A percentile compares a stretch with the other conserved stretches of the same genome.
phyloP scores from a whole-genome alignment of 257 asterid species.

The Solanum chmielewskii region DNA sequence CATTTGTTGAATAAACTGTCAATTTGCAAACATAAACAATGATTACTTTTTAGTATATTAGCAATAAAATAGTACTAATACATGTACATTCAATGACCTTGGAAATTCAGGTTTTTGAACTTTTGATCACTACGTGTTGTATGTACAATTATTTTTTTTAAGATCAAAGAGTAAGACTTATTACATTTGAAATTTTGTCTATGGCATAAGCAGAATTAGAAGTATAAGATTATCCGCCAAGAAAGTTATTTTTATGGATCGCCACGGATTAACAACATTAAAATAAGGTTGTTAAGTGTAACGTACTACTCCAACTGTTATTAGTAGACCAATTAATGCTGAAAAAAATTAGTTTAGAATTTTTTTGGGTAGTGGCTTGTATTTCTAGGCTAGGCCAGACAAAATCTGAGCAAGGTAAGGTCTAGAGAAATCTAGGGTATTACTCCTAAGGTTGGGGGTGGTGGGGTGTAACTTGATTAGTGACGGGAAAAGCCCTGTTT shows the following conservation, averaged over 20 bases:
- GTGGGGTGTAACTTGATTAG: background rate
- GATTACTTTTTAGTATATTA: background rate
- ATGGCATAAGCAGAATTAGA: background rate
- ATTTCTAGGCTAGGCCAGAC: too few relatives aligned
- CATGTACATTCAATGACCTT: background rate
- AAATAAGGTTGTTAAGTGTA: background rate
- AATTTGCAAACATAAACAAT: background rate
- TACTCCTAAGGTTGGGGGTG: background rate
- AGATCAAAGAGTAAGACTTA: background rate
- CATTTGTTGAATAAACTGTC: constrained; percentile 6
- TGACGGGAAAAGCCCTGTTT: background rate
- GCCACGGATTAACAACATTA: background rate
- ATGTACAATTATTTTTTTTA: background rate
- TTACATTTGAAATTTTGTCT: background rate
- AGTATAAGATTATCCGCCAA: background rate
- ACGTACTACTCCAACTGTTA: too few relatives aligned
- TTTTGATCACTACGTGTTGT: background rate
- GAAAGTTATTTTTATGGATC: background rate
- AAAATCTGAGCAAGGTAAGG: too few relatives aligned
- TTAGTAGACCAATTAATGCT: too few relatives aligned
- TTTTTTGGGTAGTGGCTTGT: too few relatives aligned
- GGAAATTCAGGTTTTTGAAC: background rate
- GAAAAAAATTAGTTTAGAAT: too few relatives aligned
- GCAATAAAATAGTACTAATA: background rate
- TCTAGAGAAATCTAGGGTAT: too few relatives aligned